phyloP scores from a whole-genome alignment of 306 rosid species.

The Gastrolobium bilobum region DNA sequence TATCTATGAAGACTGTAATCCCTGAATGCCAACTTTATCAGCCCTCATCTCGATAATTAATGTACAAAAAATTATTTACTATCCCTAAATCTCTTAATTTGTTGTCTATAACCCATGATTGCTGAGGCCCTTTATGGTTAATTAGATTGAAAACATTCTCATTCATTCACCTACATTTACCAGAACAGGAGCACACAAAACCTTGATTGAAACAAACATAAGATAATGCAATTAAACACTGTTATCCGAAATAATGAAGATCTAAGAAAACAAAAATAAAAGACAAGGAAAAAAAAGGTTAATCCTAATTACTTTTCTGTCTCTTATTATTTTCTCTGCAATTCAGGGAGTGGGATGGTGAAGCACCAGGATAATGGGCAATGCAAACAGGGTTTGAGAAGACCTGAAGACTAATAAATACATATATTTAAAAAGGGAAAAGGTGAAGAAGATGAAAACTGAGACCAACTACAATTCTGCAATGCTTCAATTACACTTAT shows the following conservation, averaged over 20 bases:
- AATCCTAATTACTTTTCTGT: not conserved
- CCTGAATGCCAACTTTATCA: not conserved
- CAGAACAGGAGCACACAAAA: slow-evolving; percentile 2
- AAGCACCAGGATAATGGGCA: not conserved
- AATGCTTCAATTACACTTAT: slow-evolving; percentile 56
- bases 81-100: not conserved
- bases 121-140: not conserved
- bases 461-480: slow-evolving; percentile 55
- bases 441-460: slow-evolving; percentile 40
- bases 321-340: slow-evolving; percentile 1
- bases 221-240: not conserved
- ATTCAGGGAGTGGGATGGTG: not conserved
- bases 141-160: slow-evolving; percentile 20
- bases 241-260: not conserved
- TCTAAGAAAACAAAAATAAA: not conserved
- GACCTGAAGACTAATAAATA: not conserved
- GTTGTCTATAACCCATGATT: not conserved
- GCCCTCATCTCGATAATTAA: not conserved
- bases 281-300: not conserved
- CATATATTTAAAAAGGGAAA: not conserved
- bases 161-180: slow-evolving; percentile 11
- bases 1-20: not conserved
- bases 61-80: not conserved
- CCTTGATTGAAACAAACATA: slow-evolving; percentile 7
- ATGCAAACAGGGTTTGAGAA: slow-evolving; percentile 1